Conservation (phyloP, 2,329 filamentous ascomycete species). For the Neophaeococcomyces mojaviensis region DNA sequence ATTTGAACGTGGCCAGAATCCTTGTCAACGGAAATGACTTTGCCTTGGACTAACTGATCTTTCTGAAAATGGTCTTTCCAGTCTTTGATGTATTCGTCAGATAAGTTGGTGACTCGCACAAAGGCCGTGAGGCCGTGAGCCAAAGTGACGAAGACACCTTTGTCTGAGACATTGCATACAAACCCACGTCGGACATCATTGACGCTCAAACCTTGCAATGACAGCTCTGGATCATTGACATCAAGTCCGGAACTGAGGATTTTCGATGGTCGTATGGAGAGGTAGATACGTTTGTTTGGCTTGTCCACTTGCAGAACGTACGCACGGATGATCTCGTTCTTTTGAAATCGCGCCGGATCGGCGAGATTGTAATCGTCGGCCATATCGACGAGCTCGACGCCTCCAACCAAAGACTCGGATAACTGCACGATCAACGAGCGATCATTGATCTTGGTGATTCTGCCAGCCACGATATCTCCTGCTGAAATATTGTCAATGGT, state of each 20-base stretch:
- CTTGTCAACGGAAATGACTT: conserved; percentile 65
- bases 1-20: conserved; percentile 68
- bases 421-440: conserved; percentile 78
- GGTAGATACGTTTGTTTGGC: conserved; percentile 72
- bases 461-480: conserved; percentile 74
- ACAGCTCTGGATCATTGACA: conserved; percentile 74
- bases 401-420: conserved; percentile 69
- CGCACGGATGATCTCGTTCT: conserved; percentile 82
- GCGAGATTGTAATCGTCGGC: conserved; percentile 78
- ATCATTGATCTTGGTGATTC: conserved; percentile 78
- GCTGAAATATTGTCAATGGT: conserved; percentile 64
- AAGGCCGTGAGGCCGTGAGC: conserved; percentile 75
- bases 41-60: conserved; percentile 84
- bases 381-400: conserved; percentile 74
- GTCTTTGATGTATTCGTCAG: conserved; percentile 84
- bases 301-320: conserved; percentile 73
- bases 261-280: conserved; percentile 80
- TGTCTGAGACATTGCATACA: conserved; percentile 80
- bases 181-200: conserved; percentile 85
- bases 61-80: conserved; percentile 87
- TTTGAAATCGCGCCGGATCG: conserved; percentile 65
- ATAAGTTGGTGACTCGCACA: conserved; percentile 79
- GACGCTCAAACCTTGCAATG: conserved; percentile 60
- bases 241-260: conserved; percentile 78
- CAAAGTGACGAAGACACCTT: conserved; percentile 78